phyloP scores from a whole-genome alignment of 2,329 filamentous ascomycete genomes.

The Ceratocystis albifundus region DNA sequence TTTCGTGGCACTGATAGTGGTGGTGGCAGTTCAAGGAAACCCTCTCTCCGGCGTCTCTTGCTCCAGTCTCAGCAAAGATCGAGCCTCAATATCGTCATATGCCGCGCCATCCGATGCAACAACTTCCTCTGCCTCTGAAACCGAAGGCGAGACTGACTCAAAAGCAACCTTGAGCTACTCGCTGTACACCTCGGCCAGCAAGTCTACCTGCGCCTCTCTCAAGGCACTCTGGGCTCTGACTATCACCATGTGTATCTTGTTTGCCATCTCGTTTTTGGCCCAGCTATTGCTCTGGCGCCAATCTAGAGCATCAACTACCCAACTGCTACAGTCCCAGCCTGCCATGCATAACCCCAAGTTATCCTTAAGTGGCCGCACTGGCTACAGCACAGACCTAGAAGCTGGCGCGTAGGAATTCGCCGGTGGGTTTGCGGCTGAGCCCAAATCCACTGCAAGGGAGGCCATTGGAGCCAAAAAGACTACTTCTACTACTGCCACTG shows the following conservation, averaged over 20 bases:
- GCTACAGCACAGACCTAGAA: conserved; percentile 11
- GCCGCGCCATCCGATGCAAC: not conserved
- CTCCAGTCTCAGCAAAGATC: conserved; percentile 35
- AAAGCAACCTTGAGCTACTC: conserved; percentile 29
- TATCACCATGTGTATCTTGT: conserved; percentile 65
- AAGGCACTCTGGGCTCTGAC: conserved; percentile 80
- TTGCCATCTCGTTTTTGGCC: conserved; percentile 50
- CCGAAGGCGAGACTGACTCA: conserved; percentile 25
- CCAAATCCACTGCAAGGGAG: not conserved
- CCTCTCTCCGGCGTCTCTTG: conserved; percentile 72
- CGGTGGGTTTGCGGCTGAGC: conserved; percentile 5
- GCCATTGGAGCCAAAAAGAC: not conserved
- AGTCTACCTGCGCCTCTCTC: conserved; percentile 64
- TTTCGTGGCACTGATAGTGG: conserved; percentile 65
- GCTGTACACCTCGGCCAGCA: conserved; percentile 41
- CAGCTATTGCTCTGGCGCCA: conserved; percentile 49
- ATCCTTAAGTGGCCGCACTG: conserved; percentile 1
- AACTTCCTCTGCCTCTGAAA: not conserved
- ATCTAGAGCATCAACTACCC: conserved; percentile 8
- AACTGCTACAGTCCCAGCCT: conserved; percentile 7
- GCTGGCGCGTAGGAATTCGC: conserved; percentile 17
- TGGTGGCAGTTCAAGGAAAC: conserved; percentile 65
- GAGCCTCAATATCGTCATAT: conserved; percentile 27
- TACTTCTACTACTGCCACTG: not conserved
- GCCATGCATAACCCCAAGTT: conserved; percentile 6